phyloP scores from a whole-genome alignment of 2,329 filamentous ascomycete genomes.

The Clarireedia homoeocarpa region DNA sequence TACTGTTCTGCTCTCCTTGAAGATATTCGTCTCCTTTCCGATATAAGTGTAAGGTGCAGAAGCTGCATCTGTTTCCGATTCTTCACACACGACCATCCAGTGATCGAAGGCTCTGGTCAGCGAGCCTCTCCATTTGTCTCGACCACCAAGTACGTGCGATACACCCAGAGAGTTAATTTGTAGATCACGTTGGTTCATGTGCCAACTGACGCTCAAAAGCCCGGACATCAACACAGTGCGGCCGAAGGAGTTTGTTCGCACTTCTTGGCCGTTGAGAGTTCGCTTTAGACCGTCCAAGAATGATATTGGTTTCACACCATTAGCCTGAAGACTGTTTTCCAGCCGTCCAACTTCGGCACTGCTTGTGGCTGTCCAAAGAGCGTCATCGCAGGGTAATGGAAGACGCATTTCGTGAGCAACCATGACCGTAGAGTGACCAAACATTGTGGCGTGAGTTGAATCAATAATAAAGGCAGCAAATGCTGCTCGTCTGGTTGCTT shows the following conservation, averaged over 20 bases:
- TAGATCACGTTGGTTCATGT: conserved; percentile 93
- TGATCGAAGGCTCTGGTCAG: conserved; percentile 84
- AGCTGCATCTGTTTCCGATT: conserved; percentile 51
- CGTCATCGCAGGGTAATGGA: conserved; percentile 85
- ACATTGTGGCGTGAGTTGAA: conserved; percentile 95
- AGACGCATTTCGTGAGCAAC: conserved; percentile 91
- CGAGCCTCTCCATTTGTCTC: conserved; percentile 84
- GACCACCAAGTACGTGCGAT: conserved; percentile 69
- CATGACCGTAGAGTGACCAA: conserved; percentile 95
- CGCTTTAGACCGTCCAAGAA: conserved; percentile 89
- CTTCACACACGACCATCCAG: conserved; percentile 90
- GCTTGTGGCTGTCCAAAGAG: conserved; percentile 84
- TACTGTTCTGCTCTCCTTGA: conserved; percentile 83
- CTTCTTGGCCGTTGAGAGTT: conserved; percentile 76
- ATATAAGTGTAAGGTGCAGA: conserved; percentile 47
- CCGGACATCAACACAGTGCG: conserved; percentile 92
- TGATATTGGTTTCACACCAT: conserved; percentile 74
- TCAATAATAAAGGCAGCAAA: conserved; percentile 95
- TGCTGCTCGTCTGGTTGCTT: conserved; percentile 80
- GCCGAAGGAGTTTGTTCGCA: conserved; percentile 88
- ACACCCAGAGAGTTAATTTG: conserved; percentile 84
- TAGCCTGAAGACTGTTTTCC: conserved; percentile 70
- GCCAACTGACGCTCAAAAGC: conserved; percentile 87
- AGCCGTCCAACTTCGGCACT: conserved; percentile 79
- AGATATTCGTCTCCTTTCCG: conserved; percentile 54